phyloP scores from a whole-genome alignment of 495 filamentous ascomycete genomes.

The Elasticomyces elasticus region DNA sequence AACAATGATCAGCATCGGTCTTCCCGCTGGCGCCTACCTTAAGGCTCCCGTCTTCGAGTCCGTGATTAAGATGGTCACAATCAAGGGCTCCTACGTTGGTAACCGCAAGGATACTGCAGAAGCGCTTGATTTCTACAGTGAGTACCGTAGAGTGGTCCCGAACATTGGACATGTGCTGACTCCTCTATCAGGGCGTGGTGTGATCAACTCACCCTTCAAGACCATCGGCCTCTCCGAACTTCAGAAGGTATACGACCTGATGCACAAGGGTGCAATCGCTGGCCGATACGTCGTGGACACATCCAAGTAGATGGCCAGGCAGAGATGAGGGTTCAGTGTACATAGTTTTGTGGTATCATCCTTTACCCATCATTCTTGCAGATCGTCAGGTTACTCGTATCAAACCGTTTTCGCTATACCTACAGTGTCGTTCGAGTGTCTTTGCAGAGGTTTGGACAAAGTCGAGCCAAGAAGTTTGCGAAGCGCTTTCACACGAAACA shows the following conservation, averaged over 20 bases:
- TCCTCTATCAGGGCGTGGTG: too few relatives aligned
- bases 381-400: too few relatives aligned
- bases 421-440: too few relatives aligned
- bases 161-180: too few relatives aligned
- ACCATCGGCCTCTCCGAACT: constrained; percentile 66
- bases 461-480: too few relatives aligned
- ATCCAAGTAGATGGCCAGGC: constrained; percentile 38
- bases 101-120: constrained; percentile 77
- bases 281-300: constrained; percentile 81
- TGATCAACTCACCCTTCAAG: constrained; percentile 84
- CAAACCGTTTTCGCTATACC: too few relatives aligned
- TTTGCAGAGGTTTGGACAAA: too few relatives aligned
- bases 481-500: too few relatives aligned
- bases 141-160: too few relatives aligned
- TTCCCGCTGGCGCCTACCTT: constrained; percentile 68
- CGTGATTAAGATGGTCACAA: constrained; percentile 79
- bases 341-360: too few relatives aligned
- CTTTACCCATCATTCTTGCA: too few relatives aligned
- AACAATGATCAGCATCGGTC: constrained; percentile 71
- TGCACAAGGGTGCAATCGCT: constrained; percentile 57
- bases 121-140: constrained; percentile 77
- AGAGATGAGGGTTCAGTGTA: too few relatives aligned
- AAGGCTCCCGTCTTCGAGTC: constrained; percentile 76
- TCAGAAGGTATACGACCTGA: constrained; percentile 59
- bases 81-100: constrained; percentile 88